These are phyloP conservation scores for Macrolepiota dolichaula DNA, from an alignment of 768 basidiomycete genomes.

Conservation along the genomic window DNA sequence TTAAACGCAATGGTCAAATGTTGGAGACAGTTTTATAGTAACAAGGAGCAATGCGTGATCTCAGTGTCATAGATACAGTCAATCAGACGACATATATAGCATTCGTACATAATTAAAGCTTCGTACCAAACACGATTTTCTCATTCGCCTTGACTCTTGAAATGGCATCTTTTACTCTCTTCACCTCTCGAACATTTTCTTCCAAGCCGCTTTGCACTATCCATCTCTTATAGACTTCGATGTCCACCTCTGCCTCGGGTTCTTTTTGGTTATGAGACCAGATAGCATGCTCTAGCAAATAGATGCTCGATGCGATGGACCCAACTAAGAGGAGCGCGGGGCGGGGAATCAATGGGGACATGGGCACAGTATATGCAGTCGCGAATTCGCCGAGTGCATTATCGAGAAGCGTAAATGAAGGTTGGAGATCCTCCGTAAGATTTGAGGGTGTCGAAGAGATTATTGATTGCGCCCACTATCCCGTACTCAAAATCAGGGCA, in stretches of 20 bases:
- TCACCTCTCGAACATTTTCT: conserved; percentile 34
- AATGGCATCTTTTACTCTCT: conserved; percentile 20
- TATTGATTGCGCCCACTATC: conserved; percentile 51
- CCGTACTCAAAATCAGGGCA: background rate
- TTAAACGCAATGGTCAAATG: too few species aligned
- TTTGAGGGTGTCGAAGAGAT: conserved; percentile 37
- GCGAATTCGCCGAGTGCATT: conserved; percentile 37
- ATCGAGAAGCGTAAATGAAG: conserved; percentile 30
- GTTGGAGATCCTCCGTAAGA: conserved; percentile 25
- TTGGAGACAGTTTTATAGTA: conserved; percentile 16
- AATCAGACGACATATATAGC: background rate
- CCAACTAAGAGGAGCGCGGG: conserved; percentile 60
- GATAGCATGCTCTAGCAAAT: conserved; percentile 65
- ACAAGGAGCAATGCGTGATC: too few species aligned
- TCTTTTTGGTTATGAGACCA: conserved; percentile 44
- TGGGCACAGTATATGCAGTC: conserved; percentile 35
- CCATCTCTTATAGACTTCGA: conserved; percentile 53
- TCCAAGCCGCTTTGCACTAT: conserved; percentile 40
- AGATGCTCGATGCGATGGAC: conserved; percentile 46
- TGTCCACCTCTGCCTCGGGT: conserved; percentile 35
- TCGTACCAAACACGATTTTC: conserved; percentile 32
- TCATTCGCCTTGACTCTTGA: conserved; percentile 24
- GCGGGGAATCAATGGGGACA: conserved; percentile 48
- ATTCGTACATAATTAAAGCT: background rate
- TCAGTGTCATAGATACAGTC: too few species aligned